Conservation (phyloP, 192 early-diverging fungal genomes). For the Mortierella alpina region DNA sequence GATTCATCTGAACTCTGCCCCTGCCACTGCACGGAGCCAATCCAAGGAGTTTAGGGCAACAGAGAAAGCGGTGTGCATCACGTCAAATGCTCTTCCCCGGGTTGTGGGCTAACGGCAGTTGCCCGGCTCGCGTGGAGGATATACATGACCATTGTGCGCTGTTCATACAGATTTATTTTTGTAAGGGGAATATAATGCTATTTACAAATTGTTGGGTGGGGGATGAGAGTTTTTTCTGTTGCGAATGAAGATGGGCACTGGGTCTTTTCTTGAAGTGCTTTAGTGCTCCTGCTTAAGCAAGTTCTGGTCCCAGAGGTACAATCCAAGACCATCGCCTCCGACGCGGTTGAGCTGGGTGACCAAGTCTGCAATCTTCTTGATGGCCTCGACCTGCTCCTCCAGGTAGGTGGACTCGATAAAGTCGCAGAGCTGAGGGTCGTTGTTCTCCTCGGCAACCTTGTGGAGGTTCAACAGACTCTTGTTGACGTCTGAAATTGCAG, state of each 20-base stretch:
- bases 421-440: slow-evolving; percentile 68
- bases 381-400: slow-evolving; percentile 66
- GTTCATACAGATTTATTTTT: no score
- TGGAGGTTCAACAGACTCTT: slow-evolving; percentile 65
- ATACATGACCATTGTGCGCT: no score
- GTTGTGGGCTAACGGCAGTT: no score
- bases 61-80: no score
- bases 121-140: no score
- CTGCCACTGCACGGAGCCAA: no score
- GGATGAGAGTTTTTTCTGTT: no score
- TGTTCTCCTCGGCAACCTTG: slow-evolving; percentile 61
- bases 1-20: no score
- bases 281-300: slow-evolving; percentile 37
- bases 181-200: no score
- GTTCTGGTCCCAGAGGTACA: slow-evolving; percentile 70
- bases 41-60: no score
- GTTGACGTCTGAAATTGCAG: slow-evolving; percentile 59
- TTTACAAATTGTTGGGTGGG: no score
- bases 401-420: slow-evolving; percentile 63
- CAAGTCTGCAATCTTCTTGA: slow-evolving; percentile 64
- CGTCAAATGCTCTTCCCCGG: no score
- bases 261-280: background rate
- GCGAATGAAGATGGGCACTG: slow-evolving; percentile 4
- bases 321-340: slow-evolving; percentile 59
- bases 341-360: slow-evolving; percentile 68